Percentiles rank a stretch among this genome's conserved stretches.
Evolutionary conservation across 768 basidiomycete species (phyloP).

Genomic region (Antrodiella citrinella): DNA sequence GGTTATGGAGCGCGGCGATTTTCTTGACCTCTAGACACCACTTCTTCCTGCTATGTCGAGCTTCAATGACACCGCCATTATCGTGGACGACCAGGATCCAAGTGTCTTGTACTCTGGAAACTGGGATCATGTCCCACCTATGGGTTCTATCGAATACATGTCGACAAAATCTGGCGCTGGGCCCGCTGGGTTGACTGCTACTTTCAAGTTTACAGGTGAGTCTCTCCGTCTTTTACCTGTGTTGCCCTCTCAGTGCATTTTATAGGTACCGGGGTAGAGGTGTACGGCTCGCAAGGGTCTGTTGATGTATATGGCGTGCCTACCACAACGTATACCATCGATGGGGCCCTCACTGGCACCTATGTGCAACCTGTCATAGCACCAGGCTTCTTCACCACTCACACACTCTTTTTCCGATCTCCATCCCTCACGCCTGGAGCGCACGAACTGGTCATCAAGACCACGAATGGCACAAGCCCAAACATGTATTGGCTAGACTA

Average conservation of each 20-base stretch:
- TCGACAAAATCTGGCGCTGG: constrained; percentile 7
- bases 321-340: constrained; percentile 5
- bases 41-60: constrained; percentile 3
- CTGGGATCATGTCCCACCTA: constrained; percentile 3
- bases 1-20: not conserved
- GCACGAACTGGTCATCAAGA: constrained; percentile 11
- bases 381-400: not conserved
- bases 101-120: constrained; percentile 6
- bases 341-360: not conserved
- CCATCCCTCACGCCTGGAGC: constrained; percentile 1
- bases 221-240: not conserved
- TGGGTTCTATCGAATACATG: constrained; percentile 1
- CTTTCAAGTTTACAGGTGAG: constrained; percentile 9
- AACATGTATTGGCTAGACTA: constrained; percentile 13
- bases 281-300: constrained; percentile 9
- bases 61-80: constrained; percentile 8
- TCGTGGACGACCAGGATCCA: constrained; percentile 9
- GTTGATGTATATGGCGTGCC: constrained; percentile 7
- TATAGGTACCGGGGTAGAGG: constrained; percentile 9
- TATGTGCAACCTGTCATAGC: constrained; percentile 5
- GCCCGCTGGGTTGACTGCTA: constrained; percentile 7
- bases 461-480: constrained; percentile 10
- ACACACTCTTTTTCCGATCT: constrained; percentile 8
- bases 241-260: too few species aligned
- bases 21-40: not conserved